Percentiles rank a stretch among this genome's conserved stretches.
Evolutionary conservation across 2,329 filamentous ascomycete species (phyloP).

Genomic region (Ophiostoma novo-ulmi): DNA sequence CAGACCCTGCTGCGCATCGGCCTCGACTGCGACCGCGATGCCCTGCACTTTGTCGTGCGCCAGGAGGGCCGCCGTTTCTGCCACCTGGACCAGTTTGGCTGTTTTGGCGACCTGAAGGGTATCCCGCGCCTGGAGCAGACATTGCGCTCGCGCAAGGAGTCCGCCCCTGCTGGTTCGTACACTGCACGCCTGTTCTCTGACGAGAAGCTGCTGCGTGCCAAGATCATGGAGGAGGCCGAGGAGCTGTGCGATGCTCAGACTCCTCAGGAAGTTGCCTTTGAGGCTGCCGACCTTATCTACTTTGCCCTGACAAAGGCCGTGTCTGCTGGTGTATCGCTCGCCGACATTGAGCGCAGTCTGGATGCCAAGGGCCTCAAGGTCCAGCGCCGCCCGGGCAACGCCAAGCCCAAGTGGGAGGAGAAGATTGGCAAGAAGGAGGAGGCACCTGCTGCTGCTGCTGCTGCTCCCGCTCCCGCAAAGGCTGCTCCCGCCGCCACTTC

Average conservation of each 20-base stretch:
- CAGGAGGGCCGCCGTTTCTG: conserved; percentile 90
- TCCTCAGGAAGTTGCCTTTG: conserved; percentile 69
- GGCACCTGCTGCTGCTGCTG: conserved; percentile 34
- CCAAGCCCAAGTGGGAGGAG: conserved; percentile 86
- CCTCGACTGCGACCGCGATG: conserved; percentile 90
- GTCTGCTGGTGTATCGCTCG: conserved; percentile 73
- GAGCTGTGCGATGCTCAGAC: conserved; percentile 82
- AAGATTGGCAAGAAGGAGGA: conserved; percentile 50
- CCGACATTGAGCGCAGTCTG: conserved; percentile 86
- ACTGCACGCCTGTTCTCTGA: conserved; percentile 91
- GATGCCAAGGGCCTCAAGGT: conserved; percentile 95
- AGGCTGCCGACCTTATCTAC: conserved; percentile 92
- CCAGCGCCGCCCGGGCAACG: conserved; percentile 86
- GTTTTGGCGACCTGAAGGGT: conserved; percentile 80
- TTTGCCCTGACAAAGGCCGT: conserved; percentile 91
- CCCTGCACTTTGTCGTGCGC: conserved; percentile 79
- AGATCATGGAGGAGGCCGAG: conserved; percentile 97
- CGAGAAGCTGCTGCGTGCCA: conserved; percentile 79
- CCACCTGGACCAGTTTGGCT: conserved; percentile 84
- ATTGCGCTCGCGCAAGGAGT: conserved; percentile 70
- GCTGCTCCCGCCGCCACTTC: conserved; percentile 31
- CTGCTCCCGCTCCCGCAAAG: conserved; percentile 32
- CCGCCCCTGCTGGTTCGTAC: conserved; percentile 85
- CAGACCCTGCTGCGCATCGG: conserved; percentile 82
- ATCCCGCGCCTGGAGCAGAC: conserved; percentile 84